These are phyloP conservation scores for Tylopilus plumbeoviolaceoides DNA, from an alignment of 768 basidiomycete species.

Conservation along the genomic window DNA sequence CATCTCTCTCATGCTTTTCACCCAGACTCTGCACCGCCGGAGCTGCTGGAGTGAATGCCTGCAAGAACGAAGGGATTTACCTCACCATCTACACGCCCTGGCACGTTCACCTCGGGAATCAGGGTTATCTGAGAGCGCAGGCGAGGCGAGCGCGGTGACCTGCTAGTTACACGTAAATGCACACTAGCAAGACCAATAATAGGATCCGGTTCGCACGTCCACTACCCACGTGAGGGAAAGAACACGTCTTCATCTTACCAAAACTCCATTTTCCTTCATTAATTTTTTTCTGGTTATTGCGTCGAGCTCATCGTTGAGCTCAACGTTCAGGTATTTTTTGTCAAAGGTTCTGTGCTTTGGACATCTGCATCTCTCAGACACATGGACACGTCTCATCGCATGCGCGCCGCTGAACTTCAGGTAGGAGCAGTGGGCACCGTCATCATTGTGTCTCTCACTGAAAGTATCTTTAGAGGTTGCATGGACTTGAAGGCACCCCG, in stretches of 20 bases:
- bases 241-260: slow-evolving; percentile 25
- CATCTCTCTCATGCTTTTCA: slow-evolving; percentile 23
- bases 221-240: slow-evolving; percentile 12
- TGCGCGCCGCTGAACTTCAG: slow-evolving; percentile 87
- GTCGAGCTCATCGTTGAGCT: slow-evolving; percentile 27
- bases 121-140: no score
- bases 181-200: neutral
- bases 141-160: no score
- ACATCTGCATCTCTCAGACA: slow-evolving; percentile 42
- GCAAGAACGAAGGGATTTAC: slow-evolving; percentile 64
- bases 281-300: slow-evolving; percentile 26
- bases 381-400: slow-evolving; percentile 46
- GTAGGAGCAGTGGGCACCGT: slow-evolving; percentile 40
- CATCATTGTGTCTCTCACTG: neutral
- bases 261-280: slow-evolving; percentile 21
- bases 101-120: no score
- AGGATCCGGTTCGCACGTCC: slow-evolving; percentile 26
- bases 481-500: slow-evolving; percentile 85
- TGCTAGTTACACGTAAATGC: neutral
- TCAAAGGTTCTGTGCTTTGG: slow-evolving; percentile 74
- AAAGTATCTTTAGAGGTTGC: slow-evolving; percentile 49
- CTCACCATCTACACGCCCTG: no score
- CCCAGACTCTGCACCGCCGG: no score
- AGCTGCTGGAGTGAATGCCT: slow-evolving; percentile 47
- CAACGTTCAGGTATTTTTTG: slow-evolving; percentile 46